phyloP scores from a whole-genome alignment of 768 basidiomycete species.

The Suillus ampliporus region DNA sequence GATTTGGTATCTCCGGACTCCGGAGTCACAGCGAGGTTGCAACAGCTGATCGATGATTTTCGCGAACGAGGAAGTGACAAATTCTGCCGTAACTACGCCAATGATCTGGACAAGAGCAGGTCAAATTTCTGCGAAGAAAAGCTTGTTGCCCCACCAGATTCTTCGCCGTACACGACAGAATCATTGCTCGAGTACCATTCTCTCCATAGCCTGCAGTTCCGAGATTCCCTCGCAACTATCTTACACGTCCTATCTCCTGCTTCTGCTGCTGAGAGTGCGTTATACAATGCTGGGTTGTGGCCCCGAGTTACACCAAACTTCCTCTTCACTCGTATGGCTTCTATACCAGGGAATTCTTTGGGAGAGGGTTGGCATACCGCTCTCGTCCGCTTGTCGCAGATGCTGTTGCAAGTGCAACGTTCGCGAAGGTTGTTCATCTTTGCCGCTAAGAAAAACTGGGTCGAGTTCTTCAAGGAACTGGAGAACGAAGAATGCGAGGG shows the following conservation, averaged over 20 bases:
- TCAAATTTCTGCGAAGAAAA: not conserved
- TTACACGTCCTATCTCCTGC: not conserved
- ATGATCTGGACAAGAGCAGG: conserved; percentile 13
- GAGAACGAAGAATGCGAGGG: conserved; percentile 15
- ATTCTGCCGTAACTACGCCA: conserved; percentile 22
- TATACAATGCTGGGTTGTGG: conserved; percentile 32
- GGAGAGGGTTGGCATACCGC: conserved; percentile 28
- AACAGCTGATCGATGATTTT: conserved; percentile 12
- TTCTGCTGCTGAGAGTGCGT: conserved; percentile 6
- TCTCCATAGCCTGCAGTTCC: not conserved
- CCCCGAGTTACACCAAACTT: conserved; percentile 35
- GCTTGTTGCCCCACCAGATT: not conserved
- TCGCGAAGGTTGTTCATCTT: conserved; percentile 34
- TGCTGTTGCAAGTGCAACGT: conserved; percentile 36
- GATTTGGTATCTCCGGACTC: not conserved
- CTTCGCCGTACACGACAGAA: not conserved
- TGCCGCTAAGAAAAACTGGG: conserved; percentile 16
- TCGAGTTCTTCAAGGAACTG: conserved; percentile 16
- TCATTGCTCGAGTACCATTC: not conserved
- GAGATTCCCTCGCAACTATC: not conserved
- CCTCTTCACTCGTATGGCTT: conserved; percentile 34
- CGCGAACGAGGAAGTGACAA: conserved; percentile 1
- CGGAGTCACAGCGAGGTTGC: conserved; percentile 2
- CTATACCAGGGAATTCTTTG: conserved; percentile 13
- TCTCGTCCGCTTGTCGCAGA: conserved; percentile 34